A percentile compares a stretch with the other conserved stretches of the same genome.
Conservation (phyloP, 768 basidiomycete species). For the Pulveroboletus sp. region DNA sequence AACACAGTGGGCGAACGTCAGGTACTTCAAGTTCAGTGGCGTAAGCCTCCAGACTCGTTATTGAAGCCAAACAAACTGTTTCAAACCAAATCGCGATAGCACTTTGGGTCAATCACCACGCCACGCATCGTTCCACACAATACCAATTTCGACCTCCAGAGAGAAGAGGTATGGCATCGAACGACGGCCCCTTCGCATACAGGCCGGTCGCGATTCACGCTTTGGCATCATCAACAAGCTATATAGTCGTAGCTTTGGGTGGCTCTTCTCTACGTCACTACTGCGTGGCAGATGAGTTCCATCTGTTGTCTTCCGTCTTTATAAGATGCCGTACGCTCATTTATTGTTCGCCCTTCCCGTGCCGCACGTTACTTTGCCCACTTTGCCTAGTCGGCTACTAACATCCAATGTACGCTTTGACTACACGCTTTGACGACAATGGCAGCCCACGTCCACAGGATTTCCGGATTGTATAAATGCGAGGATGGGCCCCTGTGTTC, state of each 20-base stretch:
- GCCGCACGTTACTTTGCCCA: not conserved
- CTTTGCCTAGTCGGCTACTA: not conserved
- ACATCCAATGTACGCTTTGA: not conserved
- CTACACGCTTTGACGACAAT: slow-evolving; percentile 2
- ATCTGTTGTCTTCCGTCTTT: not conserved
- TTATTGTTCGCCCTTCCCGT: not conserved
- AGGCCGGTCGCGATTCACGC: not conserved
- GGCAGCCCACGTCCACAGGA: not conserved
- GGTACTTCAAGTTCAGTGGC: too few relatives aligned
- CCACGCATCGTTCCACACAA: not conserved
- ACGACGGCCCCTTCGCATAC: not conserved
- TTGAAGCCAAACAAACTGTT: too few relatives aligned
- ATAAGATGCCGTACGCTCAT: not conserved
- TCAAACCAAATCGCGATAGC: too few relatives aligned
- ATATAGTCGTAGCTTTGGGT: not conserved
- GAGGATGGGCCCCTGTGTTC: not conserved
- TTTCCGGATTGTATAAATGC: not conserved
- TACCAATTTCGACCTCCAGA: not conserved
- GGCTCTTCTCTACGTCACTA: not conserved
- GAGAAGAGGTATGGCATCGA: not conserved
- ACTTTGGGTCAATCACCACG: too few relatives aligned
- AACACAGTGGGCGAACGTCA: too few relatives aligned
- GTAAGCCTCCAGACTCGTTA: too few relatives aligned
- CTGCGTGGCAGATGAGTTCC: not conserved
- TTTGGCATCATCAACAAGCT: not conserved